A percentile compares a stretch with the other conserved stretches of the same genome.
These are phyloP conservation scores for Blastocystis hominis DNA, from an alignment of 352 stramenopile species.

Conservation along the genomic window DNA sequence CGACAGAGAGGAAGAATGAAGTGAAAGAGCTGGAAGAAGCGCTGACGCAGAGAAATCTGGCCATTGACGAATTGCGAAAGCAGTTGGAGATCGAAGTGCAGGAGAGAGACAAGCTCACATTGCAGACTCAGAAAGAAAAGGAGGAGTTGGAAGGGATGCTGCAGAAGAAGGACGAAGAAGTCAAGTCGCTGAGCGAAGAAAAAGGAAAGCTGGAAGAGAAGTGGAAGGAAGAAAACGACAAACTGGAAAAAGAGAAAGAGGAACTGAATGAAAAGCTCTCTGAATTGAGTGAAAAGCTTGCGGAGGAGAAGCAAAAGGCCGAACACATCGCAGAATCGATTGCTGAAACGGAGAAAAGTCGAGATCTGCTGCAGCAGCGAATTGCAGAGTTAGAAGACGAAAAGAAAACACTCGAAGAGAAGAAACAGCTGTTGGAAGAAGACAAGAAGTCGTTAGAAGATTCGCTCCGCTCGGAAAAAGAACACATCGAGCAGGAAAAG, in stretches of 20 bases:
- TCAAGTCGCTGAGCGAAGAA: neutral
- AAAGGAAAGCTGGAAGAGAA: neutral
- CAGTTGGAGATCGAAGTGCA: neutral
- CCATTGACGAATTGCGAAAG: neutral
- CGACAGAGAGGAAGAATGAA: neutral
- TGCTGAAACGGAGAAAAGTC: neutral
- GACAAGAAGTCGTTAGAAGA: neutral
- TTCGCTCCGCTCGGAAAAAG: neutral
- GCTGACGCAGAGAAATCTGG: neutral
- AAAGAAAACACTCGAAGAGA: neutral
- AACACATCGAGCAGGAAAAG: neutral
- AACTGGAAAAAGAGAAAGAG: neutral
- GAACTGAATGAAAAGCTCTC: neutral
- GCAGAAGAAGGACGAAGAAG: neutral
- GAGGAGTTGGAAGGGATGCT: neutral
- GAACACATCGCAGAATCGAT: neutral
- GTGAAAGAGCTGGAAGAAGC: neutral
- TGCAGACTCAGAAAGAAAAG: neutral
- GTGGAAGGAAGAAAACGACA: neutral
- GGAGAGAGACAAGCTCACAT: neutral
- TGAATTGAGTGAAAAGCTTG: neutral
- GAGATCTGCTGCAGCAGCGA: neutral
- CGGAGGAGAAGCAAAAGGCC: neutral
- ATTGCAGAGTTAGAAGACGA: neutral
- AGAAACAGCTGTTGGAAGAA: neutral